Evolutionary conservation across 352 stramenopile species (phyloP).

Genomic region (Paralagenidium karlingii): DNA sequence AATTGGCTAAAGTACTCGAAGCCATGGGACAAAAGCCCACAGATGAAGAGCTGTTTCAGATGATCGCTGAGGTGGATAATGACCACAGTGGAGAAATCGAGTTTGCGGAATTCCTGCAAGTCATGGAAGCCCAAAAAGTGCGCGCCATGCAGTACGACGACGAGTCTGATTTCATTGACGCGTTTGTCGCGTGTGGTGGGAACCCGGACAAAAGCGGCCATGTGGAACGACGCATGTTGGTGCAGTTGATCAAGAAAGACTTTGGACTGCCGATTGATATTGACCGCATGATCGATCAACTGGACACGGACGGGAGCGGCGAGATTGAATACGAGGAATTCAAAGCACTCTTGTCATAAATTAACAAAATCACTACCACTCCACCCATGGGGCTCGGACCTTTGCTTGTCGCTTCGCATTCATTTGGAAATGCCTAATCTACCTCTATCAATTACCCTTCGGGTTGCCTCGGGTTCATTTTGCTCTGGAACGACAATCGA

Average conservation of each 20-base stretch:
- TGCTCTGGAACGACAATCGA: conserved; percentile 73
- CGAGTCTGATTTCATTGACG: conserved; percentile 96
- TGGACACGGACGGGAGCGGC: conserved; percentile 89
- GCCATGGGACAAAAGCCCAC: conserved; percentile 95
- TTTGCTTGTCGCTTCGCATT: no score
- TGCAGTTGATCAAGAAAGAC: conserved; percentile 94
- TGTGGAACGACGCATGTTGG: conserved; percentile 79
- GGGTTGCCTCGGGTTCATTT: no score
- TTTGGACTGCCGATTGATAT: conserved; percentile 94
- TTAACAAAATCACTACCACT: no score
- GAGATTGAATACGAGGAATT: conserved; percentile 97
- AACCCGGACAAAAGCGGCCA: conserved; percentile 85
- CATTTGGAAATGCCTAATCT: no score
- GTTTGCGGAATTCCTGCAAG: conserved; percentile 95
- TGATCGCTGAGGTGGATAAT: conserved; percentile 92
- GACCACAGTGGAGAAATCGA: conserved; percentile 94
- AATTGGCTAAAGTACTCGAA: conserved; percentile 92
- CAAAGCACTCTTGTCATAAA: conserved; percentile 83
- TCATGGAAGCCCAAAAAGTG: conserved; percentile 96
- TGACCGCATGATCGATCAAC: conserved; percentile 92
- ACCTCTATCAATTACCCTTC: no score
- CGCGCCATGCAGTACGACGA: conserved; percentile 90
- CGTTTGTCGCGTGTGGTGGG: conserved; percentile 92
- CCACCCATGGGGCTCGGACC: no score
- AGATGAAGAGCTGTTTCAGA: conserved; percentile 96